Base-by-base conservation (phyloP, 2,329 filamentous ascomycete genomes). In the Trichophyton equinum region DNA sequence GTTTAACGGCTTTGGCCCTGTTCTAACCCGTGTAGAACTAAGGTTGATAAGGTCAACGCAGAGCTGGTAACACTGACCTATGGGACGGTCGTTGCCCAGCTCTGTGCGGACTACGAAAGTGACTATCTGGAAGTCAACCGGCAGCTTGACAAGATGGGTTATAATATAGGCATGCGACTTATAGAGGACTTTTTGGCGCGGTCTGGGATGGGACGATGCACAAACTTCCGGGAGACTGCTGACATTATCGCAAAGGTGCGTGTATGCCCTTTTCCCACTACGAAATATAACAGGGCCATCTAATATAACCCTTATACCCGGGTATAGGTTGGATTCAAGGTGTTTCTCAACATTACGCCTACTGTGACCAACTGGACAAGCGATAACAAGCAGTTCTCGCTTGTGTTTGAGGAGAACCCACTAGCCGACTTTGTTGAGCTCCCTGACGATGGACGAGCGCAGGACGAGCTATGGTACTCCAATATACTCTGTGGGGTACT, bases 151-250 rank as follows among this genome's bases (percentile, higher is more conserved):
- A 95, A 92, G 77, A 99, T 99, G 94, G 94, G 94, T 60, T 96
- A 97, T 78, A 97, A 97, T 70, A 99, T 99, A 65, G 94, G 94
- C 30, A 81, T 97, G 70, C 88, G 94, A 42, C 77, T 99, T 66
- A 96, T 99, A 67, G 94, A 99, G 69, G 94, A 99, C 76, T 99
- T 96, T 70, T 84, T 99, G 18, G 94, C 94, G 68, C 97, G 96
- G 75, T 94, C 91, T 4, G 92, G 90, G 68, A 90, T 88, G 1
- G 89, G 90, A 67, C 83, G 91, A 65, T 99, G 94, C 75, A 81
- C 84, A 67, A 97, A 94, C 77, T 96, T 99, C 71, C 83, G 89
- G 62, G 94, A 99, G 74, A 97, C 94, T 5, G 92, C 94, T 46
- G 94, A 99, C 74, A 92, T 95, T 84, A 94, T 99, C 68, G 85